A percentile compares a stretch with the other conserved stretches of the same genome.
phyloP scores from a whole-genome alignment of 2,329 filamentous ascomycete species.

The Fusarium hostae region DNA sequence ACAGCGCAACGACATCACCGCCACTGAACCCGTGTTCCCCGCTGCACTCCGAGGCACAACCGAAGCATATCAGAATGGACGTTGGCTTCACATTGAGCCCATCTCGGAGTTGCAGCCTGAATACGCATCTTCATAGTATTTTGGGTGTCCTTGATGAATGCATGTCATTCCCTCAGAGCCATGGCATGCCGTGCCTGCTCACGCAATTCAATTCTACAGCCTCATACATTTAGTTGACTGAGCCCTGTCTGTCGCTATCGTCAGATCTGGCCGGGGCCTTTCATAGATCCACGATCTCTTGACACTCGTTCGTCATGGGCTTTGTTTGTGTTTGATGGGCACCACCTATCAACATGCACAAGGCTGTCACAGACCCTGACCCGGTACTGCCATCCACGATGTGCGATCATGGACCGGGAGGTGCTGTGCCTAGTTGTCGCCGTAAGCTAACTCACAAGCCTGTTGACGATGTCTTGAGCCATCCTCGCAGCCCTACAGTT shows the following conservation, averaged over 20 bases:
- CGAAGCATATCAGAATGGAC: slow-evolving; percentile 39
- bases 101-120: slow-evolving; percentile 9
- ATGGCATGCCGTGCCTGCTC: slow-evolving; percentile 24
- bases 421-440: slow-evolving; percentile 33
- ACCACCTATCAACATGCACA: slow-evolving; percentile 40
- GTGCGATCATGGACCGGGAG: slow-evolving; percentile 39
- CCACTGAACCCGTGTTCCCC: slow-evolving; percentile 22
- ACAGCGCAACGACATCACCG: slow-evolving; percentile 35
- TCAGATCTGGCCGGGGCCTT: slow-evolving; percentile 40
- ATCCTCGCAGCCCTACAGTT: slow-evolving; percentile 44
- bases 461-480: slow-evolving; percentile 35
- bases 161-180: slow-evolving; percentile 22
- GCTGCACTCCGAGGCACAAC: slow-evolving; percentile 40
- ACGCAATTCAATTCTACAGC: slow-evolving; percentile 15
- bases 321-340: slow-evolving; percentile 10
- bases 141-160: slow-evolving; percentile 23
- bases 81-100: slow-evolving; percentile 10
- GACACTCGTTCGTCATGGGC: slow-evolving; percentile 15
- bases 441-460: slow-evolving; percentile 25
- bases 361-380: slow-evolving; percentile 44
- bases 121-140: slow-evolving; percentile 4
- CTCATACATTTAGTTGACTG: background rate
- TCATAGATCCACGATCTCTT: slow-evolving; percentile 22
- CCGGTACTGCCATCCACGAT: slow-evolving; percentile 44
- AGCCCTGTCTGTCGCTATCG: slow-evolving; percentile 23